phyloP scores from a whole-genome alignment of 2,329 filamentous ascomycete genomes.

The Verticillium alfalfae region DNA sequence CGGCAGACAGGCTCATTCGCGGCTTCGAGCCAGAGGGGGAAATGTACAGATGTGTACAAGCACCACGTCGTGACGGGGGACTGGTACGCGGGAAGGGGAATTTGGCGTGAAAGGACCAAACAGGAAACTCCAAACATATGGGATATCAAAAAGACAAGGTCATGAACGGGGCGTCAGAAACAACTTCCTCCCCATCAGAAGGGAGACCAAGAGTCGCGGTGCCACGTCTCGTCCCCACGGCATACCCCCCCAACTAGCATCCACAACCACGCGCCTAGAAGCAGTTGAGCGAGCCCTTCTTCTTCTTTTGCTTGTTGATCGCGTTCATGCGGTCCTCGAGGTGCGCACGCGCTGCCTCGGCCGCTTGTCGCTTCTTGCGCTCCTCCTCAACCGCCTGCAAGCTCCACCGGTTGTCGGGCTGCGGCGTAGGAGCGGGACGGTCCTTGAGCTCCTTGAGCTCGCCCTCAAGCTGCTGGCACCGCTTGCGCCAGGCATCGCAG shows the following conservation, averaged over 20 bases:
- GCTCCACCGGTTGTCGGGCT: conserved; percentile 56
- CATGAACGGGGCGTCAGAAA: background rate
- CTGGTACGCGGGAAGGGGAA: background rate
- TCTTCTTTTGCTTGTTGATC: conserved; percentile 87
- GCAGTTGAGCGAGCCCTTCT: conserved; percentile 93
- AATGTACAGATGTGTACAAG: background rate
- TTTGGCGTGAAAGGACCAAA: background rate
- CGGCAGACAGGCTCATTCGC: background rate
- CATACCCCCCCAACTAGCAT: background rate
- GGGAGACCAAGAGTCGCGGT: background rate
- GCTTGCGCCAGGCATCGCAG: conserved; percentile 85
- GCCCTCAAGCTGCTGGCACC: conserved; percentile 67
- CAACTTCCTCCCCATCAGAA: background rate
- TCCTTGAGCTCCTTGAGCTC: conserved; percentile 64
- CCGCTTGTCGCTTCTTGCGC: conserved; percentile 83
- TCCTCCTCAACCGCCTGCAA: conserved; percentile 95
- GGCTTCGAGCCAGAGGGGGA: background rate
- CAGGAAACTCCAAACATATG: background rate
- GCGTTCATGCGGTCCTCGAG: conserved; percentile 94
- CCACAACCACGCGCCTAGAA: conserved; percentile 55
- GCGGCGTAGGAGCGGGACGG: conserved; percentile 34
- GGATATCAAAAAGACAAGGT: background rate
- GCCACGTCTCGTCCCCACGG: background rate
- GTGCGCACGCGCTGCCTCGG: conserved; percentile 81
- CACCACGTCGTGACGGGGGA: background rate